Evolutionary conservation across 2,329 filamentous ascomycete species (phyloP), one percentile per base, ranked within the genome.

Genomic region (Fusarium longipes): DNA sequence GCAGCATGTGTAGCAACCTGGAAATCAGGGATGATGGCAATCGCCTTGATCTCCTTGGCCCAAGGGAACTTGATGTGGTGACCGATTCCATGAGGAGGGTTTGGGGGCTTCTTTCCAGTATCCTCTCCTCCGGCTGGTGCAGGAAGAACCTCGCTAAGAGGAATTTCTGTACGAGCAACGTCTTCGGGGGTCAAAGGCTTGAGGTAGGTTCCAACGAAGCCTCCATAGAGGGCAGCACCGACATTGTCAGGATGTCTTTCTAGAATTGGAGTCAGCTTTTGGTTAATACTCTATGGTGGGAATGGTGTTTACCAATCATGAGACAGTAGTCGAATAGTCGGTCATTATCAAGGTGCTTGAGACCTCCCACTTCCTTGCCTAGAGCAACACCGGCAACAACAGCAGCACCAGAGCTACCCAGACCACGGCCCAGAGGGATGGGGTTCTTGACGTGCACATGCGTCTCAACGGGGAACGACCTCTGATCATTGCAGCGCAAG

Each of bases 21-120:
- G 75, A 98, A 99, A 73, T 97, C 88, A 10, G 96, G 96, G 64
- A 99, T 97, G 73, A 99, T 95, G 70, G 94, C 93, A 68, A 99
- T 91, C 65, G 94, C 95, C 83, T 97, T 98, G 84, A 99, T 97
- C 78, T 97, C 93, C 67, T 90, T 88, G 58, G 93, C 91, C 95
- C 95, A 98, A 39, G 89, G 89, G 79, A 97, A 98, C 79, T 94
- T 95, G 81, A 96, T 94, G 82, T 97, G 97, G 79, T 97, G 94
- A 47, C 95, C 96, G 73, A 99, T 98, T 74, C 93, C 92, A 70
- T 90, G 78, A 4, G 96, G 96, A n/a, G 96, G 96, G 76, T 93
- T 87, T 7, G 96, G 95, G 20, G 96, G 96, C 71, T 84, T 89
- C 73, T 91, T 85, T 38, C 96, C 95, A 1, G 95, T 98, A 78